Base-by-base conservation (phyloP, 1,284 basidiomycete genomes). In the Trichosporon coremiiforme region DNA sequence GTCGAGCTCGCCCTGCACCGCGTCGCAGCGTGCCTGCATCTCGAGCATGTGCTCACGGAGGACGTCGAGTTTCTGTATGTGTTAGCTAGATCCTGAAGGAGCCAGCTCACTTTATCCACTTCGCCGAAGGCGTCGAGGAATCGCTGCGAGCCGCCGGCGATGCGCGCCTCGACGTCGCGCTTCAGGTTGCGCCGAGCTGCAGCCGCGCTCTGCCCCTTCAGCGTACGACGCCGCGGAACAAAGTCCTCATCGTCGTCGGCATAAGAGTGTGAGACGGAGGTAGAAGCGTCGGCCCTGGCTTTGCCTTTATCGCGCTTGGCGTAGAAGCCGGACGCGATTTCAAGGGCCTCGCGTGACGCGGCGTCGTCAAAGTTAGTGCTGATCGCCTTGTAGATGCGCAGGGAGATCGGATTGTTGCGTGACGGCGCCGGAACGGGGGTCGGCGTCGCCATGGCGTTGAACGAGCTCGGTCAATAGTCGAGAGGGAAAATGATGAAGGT, bases 331-430 rank as follows among this genome's bases (percentile, higher is more conserved):
- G 92, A 92, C 38, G 96, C 87, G 0, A 93, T 95, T 69, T 89
- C 87, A 35, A 97, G 86, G 0, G 93, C 94, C 73, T 94, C 91
- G 47, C 87, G 86, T 0, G 91, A 93, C 1, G 89, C 87, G 13
- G 89, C 86, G 78, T 95, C 93, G 66, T 94, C 90, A 74, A 92
- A 95, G 55, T 82, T 82, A 68, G 89, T 92, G 31, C 90, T 89
- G 29, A 96, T 86, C 68, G 96, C 89, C 82, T 96, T 96, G 84
- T 93, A 94, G 20, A 96, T 85, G n/a, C 93, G 87, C 6, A 92
- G 84, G 20, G 91, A 89, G 64, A 95, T 87, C 1, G 93, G 93
- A 72, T 86, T 86, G 64, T 83, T 77, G 47, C 80, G 71, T 31
- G 76, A 68, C 10, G 77, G 74, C 22, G 78, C 70, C 4, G 79